phyloP scores from a whole-genome alignment of 2,329 filamentous ascomycete species.

The Orbilia brochopaga region DNA sequence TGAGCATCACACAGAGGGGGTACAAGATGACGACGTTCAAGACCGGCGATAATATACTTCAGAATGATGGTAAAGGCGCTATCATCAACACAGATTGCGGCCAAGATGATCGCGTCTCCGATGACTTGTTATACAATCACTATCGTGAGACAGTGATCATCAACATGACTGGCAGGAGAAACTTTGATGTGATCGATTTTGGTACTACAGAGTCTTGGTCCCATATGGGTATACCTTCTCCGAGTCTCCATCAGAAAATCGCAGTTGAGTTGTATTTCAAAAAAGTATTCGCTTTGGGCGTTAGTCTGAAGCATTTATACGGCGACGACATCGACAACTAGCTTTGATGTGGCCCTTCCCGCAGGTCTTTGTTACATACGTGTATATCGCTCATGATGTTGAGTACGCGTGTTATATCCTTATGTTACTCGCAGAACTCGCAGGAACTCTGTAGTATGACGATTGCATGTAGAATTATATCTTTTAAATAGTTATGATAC shows the following conservation, averaged over 20 bases:
- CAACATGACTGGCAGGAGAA: slow-evolving; percentile 22
- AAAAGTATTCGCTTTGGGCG: slow-evolving; percentile 14
- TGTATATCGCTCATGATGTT: too few relatives aligned
- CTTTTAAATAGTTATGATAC: too few relatives aligned
- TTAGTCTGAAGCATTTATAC: background rate
- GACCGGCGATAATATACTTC: background rate
- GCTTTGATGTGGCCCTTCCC: too few relatives aligned
- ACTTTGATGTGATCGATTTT: slow-evolving; percentile 6
- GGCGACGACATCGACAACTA: too few relatives aligned
- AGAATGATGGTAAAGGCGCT: slow-evolving; percentile 10
- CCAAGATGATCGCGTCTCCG: slow-evolving; percentile 17
- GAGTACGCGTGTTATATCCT: too few relatives aligned
- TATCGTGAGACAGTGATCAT: slow-evolving; percentile 29
- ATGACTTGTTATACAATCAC: slow-evolving; percentile 25
- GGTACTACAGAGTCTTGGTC: too few relatives aligned
- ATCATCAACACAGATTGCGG: background rate
- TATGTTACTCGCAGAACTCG: too few relatives aligned
- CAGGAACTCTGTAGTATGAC: too few relatives aligned
- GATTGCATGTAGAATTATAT: too few relatives aligned
- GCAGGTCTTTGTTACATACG: too few relatives aligned
- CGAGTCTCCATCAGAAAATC: too few relatives aligned
- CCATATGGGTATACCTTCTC: too few relatives aligned
- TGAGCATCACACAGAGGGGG: background rate
- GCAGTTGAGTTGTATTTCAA: slow-evolving; percentile 22
- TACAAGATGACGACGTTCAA: slow-evolving; percentile 28